These are phyloP conservation scores for Neopestalotiopsis sp. DNA, from an alignment of 2,329 filamentous ascomycete species.

Conservation along the genomic window DNA sequence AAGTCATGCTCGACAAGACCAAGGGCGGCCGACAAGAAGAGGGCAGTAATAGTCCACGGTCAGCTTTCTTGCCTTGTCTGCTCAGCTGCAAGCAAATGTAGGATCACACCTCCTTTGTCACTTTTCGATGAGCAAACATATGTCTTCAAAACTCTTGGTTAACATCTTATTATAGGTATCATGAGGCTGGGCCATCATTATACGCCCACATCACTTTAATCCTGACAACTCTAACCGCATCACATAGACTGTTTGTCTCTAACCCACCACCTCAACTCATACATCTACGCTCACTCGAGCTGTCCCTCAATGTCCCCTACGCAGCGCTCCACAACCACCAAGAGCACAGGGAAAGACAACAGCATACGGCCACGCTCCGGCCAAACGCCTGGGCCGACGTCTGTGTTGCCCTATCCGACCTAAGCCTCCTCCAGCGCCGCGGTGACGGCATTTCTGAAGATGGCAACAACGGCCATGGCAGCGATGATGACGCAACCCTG, in stretches of 20 bases:
- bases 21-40: background rate
- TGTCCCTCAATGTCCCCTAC: conserved; percentile 28
- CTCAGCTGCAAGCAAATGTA: conserved; percentile 28
- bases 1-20: conserved; percentile 23
- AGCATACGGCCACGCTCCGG: background rate
- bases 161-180: conserved; percentile 21
- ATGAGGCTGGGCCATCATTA: conserved; percentile 25
- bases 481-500: conserved; percentile 18
- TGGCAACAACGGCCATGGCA: too few species aligned
- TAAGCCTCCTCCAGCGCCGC: conserved; percentile 24
- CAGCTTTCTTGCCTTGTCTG: conserved; percentile 26
- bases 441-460: too few species aligned
- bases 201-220: conserved; percentile 27
- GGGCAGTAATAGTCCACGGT: background rate
- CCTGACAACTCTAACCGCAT: conserved; percentile 26
- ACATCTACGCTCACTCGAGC: conserved; percentile 24
- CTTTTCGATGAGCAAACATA: background rate
- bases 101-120: conserved; percentile 7
- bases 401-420: conserved; percentile 27
- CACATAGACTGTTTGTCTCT: conserved; percentile 24
- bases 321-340: conserved; percentile 26
- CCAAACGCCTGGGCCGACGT: conserved; percentile 25
- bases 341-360: background rate
- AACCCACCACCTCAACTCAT: conserved; percentile 17
- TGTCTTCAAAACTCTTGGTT: background rate